Base-by-base conservation (phyloP, 371 early-diverging fungal genomes). In the Batrachochytrium dendrobatidis region DNA sequence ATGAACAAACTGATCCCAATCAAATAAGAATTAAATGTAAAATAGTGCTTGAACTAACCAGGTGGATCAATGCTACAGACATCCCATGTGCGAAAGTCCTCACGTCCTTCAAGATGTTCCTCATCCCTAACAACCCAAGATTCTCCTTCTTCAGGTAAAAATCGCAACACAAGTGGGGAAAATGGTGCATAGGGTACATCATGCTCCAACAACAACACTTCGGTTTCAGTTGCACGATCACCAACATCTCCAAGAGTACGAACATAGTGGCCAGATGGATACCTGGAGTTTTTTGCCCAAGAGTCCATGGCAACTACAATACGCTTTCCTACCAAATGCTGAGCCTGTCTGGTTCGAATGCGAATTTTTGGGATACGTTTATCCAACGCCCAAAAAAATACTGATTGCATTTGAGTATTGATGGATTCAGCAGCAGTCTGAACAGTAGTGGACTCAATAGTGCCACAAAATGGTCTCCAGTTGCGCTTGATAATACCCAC, bases 1-100 rank as follows among this genome's bases (percentile, higher is more conserved):
- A 39, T n/a, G n/a, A 12, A 39, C 39, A 39, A n/a, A 39, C 39
- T 15, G 39, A n/a, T 39, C 15, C 39, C 15, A 56, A 39, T 18
- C 8, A 45, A 39, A 3, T 7, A 8, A 17, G 4, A 55, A 6
- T 18, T 6, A 53, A 30, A 7, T 15, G 53, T 25, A 10, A 17
- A 34, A 18, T 25, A 30, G 15, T 30, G 8, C 53, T 58, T 53
- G n/a, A 3, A 53, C 63, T 15, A 24, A 67, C 71, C 83, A 33
- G 95, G 95, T 49, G 99, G 99, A 86, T 99, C 99, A 62, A 99
- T 99, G 68, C 91, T 92, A 76, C 96, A 95, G 2, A 99, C 77
- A 65, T 89, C 83, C 58, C 92, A 59, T 44, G 82, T 64, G 50
- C 98, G 78, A 54, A 94, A 79, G 70, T 96, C 98, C 20, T 71